Evolutionary conservation across 23 red algal genomes (phyloP).

Genomic region (Cyanidium caldarium): DNA sequence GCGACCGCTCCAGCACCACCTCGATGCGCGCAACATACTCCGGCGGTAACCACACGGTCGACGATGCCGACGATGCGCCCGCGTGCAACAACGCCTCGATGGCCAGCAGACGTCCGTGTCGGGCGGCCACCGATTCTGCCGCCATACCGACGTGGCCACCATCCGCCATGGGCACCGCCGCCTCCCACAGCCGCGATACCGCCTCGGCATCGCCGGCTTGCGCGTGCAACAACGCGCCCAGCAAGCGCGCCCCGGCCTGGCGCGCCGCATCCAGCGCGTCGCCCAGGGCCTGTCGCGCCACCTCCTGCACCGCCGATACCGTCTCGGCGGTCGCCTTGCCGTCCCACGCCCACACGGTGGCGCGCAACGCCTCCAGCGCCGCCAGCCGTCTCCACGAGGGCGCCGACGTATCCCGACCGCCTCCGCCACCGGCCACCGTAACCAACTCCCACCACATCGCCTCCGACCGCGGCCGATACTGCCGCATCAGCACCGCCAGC

Average conservation of each 20-base stretch:
- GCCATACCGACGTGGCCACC: not conserved
- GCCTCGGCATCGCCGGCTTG: not conserved
- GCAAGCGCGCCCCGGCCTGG: not conserved
- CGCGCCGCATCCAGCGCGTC: not conserved
- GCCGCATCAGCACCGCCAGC: constrained; percentile 20
- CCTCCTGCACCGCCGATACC: not conserved
- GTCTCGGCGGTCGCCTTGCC: too few relatives aligned
- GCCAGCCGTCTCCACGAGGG: not conserved
- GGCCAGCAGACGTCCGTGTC: not conserved
- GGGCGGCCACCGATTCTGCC: not conserved
- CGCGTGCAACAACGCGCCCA: not conserved
- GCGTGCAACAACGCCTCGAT: not conserved
- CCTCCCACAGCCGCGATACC: not conserved
- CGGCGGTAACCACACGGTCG: too few relatives aligned
- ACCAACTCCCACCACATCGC: constrained; percentile 34
- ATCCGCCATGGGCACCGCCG: not conserved
- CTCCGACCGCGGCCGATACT: constrained; percentile 42
- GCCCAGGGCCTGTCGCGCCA: not conserved
- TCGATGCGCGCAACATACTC: not conserved
- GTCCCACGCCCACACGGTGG: not conserved
- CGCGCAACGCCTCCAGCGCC: not conserved
- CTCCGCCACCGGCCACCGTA: not conserved
- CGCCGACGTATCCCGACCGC: not conserved
- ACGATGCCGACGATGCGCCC: too few relatives aligned
- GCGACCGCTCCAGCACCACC: not conserved